These are phyloP conservation scores for Salvia miltiorrhiza DNA, from an alignment of 257 asterid genomes.

Conservation along the genomic window DNA sequence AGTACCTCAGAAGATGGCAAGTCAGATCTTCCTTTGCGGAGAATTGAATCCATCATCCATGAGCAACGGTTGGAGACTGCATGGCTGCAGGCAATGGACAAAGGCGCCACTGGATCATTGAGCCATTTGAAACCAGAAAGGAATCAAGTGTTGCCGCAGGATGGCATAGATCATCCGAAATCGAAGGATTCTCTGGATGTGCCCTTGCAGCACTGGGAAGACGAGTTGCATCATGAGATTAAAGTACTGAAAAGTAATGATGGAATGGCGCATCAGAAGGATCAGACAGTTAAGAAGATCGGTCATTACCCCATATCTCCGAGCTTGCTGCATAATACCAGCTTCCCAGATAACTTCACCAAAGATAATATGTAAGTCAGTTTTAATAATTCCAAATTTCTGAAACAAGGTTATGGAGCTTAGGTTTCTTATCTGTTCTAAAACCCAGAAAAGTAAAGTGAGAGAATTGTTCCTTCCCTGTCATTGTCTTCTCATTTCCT, in stretches of 20 bases:
- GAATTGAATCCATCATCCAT: slow-evolving; percentile 76
- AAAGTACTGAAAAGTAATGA: slow-evolving; percentile 54
- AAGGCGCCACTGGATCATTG: slow-evolving; percentile 61
- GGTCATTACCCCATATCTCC: slow-evolving; percentile 69
- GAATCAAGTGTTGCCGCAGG: slow-evolving; percentile 92
- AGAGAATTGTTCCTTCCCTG: not conserved
- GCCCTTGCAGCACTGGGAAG: slow-evolving; percentile 63
- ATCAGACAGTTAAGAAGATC: slow-evolving; percentile 40
- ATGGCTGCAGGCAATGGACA: slow-evolving; percentile 89
- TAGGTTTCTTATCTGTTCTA: too few species aligned
- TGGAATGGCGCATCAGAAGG: slow-evolving; percentile 39
- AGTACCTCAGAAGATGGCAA: slow-evolving; percentile 41
- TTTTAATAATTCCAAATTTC: not conserved
- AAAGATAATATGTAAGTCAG: slow-evolving; percentile 70
- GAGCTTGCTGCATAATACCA: slow-evolving; percentile 78
- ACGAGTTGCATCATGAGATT: slow-evolving; percentile 62
- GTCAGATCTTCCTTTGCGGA: slow-evolving; percentile 52
- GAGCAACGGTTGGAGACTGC: slow-evolving; percentile 92
- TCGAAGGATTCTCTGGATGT: slow-evolving; percentile 35
- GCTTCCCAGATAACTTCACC: slow-evolving; percentile 49
- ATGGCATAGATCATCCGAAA: slow-evolving; percentile 40
- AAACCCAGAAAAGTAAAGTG: not conserved
- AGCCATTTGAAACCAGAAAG: slow-evolving; percentile 68
- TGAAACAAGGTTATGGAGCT: not conserved
- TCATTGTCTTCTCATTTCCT: not conserved